Evolutionary conservation across 345 rosid species (phyloP).

Genomic region (Rhizophora mangle): DNA sequence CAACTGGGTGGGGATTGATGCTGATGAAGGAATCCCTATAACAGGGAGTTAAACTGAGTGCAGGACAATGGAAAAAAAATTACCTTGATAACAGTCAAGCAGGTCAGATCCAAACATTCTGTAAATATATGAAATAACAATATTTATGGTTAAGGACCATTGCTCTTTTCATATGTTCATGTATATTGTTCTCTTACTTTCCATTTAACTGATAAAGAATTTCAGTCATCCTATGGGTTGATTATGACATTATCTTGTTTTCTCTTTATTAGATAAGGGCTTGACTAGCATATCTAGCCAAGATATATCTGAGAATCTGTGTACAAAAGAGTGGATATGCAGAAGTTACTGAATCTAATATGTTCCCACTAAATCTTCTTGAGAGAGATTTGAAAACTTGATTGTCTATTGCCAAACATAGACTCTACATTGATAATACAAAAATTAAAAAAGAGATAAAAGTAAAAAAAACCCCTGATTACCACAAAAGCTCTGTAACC

Average conservation of each 20-base stretch:
- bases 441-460: slow-evolving; percentile 8
- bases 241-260: background rate
- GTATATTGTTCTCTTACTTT: background rate
- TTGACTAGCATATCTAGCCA: background rate
- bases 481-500: slow-evolving; percentile 1
- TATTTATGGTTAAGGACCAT: slow-evolving; percentile 2
- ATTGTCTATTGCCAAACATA: slow-evolving; percentile 15
- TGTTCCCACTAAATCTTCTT: background rate
- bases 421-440: slow-evolving; percentile 15
- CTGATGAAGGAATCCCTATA: slow-evolving; percentile 30
- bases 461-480: slow-evolving; percentile 3
- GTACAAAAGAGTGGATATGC: background rate
- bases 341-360: too few relatives aligned
- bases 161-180: slow-evolving; percentile 7
- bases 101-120: slow-evolving; percentile 20
- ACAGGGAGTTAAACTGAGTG: slow-evolving; percentile 14
- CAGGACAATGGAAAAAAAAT: background rate
- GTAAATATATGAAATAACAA: slow-evolving; percentile 11
- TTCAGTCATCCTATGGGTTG: background rate
- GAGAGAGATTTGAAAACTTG: slow-evolving; percentile 13
- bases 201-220: slow-evolving; percentile 6
- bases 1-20: slow-evolving; percentile 72
- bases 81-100: background rate
- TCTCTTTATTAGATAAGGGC: background rate
- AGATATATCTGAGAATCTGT: background rate